Evolutionary conservation across 2,329 filamentous ascomycete genomes (phyloP).

Genomic region (Cladosporium cucumerinum): DNA sequence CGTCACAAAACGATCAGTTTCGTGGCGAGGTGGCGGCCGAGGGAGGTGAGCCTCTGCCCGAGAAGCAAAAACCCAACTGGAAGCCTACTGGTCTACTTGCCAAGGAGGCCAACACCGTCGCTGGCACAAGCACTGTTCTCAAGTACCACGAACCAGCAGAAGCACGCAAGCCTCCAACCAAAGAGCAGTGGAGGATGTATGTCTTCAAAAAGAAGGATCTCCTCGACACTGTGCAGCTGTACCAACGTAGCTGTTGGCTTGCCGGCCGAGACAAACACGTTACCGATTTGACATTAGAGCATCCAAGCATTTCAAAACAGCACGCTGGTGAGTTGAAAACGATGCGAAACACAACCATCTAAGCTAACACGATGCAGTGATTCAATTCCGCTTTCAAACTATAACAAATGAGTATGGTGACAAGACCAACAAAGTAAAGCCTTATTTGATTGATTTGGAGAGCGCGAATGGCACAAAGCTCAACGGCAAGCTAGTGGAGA

Average conservation of each 20-base stretch:
- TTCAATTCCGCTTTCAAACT: constrained; percentile 85
- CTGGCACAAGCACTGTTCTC: constrained; percentile 71
- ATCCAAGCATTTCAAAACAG: constrained; percentile 91
- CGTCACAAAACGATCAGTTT: constrained; percentile 48
- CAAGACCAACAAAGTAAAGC: constrained; percentile 65
- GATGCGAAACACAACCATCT: not conserved
- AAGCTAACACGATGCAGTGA: constrained; percentile 52
- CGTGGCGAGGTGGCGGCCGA: constrained; percentile 28
- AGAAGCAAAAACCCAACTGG: constrained; percentile 88
- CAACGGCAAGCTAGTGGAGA: constrained; percentile 70
- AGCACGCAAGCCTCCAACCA: constrained; percentile 78
- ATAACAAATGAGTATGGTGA: constrained; percentile 86
- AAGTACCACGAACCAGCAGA: constrained; percentile 97
- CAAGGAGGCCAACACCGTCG: constrained; percentile 80
- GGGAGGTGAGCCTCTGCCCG: constrained; percentile 31
- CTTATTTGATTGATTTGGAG: constrained; percentile 90
- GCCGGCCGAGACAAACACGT: constrained; percentile 77
- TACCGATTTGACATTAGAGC: constrained; percentile 79
- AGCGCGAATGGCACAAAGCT: constrained; percentile 86
- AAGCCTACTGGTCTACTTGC: constrained; percentile 76
- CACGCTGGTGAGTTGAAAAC: constrained; percentile 51
- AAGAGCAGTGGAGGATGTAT: constrained; percentile 82
- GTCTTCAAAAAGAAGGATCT: constrained; percentile 80
- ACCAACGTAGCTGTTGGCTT: constrained; percentile 80
- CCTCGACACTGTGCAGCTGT: constrained; percentile 76